phyloP scores from a whole-genome alignment of 208 protist genomes.

The Leishmania tarentolae region DNA sequence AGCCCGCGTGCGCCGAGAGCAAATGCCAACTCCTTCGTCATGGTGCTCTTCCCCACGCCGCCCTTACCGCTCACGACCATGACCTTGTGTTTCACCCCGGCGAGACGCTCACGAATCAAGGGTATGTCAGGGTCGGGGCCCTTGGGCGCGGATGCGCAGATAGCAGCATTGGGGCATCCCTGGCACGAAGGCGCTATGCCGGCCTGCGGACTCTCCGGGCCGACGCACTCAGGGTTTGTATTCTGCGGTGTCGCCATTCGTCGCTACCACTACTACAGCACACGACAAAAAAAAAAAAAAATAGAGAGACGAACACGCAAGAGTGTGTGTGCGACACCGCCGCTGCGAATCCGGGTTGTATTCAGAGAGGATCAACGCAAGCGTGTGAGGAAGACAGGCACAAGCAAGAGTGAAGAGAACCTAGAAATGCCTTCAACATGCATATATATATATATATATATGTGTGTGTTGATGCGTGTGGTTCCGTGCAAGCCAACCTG shows the following conservation, averaged over 20 bases:
- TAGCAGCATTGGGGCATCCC: conserved; percentile 98
- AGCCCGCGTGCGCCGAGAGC: conserved; percentile 67
- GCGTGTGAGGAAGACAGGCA: background rate
- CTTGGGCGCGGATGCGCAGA: conserved; percentile 95
- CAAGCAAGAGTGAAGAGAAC: background rate
- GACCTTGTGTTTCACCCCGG: conserved; percentile 83
- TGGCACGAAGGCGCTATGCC: conserved; percentile 95
- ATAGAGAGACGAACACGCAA: background rate
- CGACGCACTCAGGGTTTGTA: conserved; percentile 92
- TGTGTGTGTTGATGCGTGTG: background rate
- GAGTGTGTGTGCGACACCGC: background rate
- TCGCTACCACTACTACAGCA: background rate
- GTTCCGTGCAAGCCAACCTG: background rate
- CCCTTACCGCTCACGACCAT: conserved; percentile 94
- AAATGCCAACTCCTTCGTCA: conserved; percentile 92
- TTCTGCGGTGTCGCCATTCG: conserved; percentile 22
- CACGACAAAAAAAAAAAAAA: background rate
- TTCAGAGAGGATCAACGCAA: background rate
- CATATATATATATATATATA: background rate
- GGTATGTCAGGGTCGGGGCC: conserved; percentile 93
- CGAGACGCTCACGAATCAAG: conserved; percentile 79
- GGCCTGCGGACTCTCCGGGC: conserved; percentile 91
- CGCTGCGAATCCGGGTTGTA: background rate
- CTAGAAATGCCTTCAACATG: background rate
- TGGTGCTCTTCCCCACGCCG: conserved; percentile 95